Percentiles rank a stretch among this genome's conserved stretches.
Evolutionary conservation across 768 basidiomycete genomes (phyloP).

Genomic region (Kondoa malvinella): DNA sequence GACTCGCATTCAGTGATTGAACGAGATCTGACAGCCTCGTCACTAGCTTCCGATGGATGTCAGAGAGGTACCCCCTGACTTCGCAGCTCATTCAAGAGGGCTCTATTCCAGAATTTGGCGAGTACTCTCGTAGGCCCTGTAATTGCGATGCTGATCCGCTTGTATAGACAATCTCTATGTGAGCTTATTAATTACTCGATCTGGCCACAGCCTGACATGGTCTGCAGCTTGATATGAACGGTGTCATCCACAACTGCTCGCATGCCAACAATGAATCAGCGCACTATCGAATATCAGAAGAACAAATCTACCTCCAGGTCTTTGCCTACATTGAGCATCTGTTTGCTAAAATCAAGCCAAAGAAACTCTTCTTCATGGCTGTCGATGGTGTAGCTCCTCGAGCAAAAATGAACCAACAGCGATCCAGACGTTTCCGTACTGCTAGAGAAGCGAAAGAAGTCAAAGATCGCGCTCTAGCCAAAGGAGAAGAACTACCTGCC

Average conservation of each 20-base stretch:
- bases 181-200: neutral
- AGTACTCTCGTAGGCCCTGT: conserved; percentile 24
- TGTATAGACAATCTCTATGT: neutral
- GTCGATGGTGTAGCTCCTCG: conserved; percentile 93
- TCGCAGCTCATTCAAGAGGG: conserved; percentile 96
- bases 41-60: conserved; percentile 18
- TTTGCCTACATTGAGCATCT: conserved; percentile 93
- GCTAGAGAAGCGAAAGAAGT: conserved; percentile 81
- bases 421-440: conserved; percentile 78
- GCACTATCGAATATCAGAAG: conserved; percentile 86
- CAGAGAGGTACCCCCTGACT: conserved; percentile 88
- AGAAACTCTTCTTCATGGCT: conserved; percentile 97
- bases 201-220: conserved; percentile 42
- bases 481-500: conserved; percentile 77
- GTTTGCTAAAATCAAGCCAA: conserved; percentile 91
- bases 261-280: conserved; percentile 95
- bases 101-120: conserved; percentile 95
- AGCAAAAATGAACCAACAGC: conserved; percentile 99
- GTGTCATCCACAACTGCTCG: conserved; percentile 49
- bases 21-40: conserved; percentile 7
- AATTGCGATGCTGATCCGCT: conserved; percentile 18
- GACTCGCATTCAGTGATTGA: neutral
- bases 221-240: conserved; percentile 85
- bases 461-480: conserved; percentile 64
- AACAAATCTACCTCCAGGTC: conserved; percentile 92